phyloP scores from a whole-genome alignment of 768 basidiomycete genomes.

The Punctularia strigosozonata region DNA sequence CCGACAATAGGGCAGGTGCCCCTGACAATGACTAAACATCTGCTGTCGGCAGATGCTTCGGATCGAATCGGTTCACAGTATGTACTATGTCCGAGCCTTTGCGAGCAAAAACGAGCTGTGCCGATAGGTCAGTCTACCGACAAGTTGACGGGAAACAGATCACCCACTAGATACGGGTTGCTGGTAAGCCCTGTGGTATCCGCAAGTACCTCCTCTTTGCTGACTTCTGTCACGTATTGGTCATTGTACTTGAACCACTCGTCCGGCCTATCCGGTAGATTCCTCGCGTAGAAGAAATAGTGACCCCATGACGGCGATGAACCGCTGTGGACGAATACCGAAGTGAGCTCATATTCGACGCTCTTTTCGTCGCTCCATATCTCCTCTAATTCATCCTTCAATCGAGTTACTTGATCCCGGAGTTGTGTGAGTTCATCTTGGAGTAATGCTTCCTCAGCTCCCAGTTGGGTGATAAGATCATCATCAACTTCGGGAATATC shows the following conservation, averaged over 20 bases:
- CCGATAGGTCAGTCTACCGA: constrained; percentile 2
- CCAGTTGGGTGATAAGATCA: constrained; percentile 40
- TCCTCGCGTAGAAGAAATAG: constrained; percentile 91
- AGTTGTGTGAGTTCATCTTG: constrained; percentile 50
- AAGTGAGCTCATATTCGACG: constrained; percentile 80
- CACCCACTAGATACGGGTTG: constrained; percentile 78
- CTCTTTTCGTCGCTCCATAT: constrained; percentile 61
- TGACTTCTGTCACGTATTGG: constrained; percentile 66
- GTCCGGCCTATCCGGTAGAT: constrained; percentile 70
- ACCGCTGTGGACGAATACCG: constrained; percentile 93
- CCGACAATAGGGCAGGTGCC: constrained; percentile 5
- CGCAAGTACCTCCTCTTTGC: constrained; percentile 73
- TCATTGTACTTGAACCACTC: constrained; percentile 98
- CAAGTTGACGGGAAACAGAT: neutral
- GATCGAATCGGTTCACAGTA: constrained; percentile 60
- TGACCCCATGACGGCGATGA: constrained; percentile 81
- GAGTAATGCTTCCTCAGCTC: constrained; percentile 40
- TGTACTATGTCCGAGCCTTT: constrained; percentile 72
- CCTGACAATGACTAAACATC: constrained; percentile 14
- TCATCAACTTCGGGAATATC: constrained; percentile 44
- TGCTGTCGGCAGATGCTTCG: no score
- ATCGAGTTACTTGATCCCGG: constrained; percentile 35
- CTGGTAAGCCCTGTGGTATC: constrained; percentile 86
- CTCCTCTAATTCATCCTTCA: constrained; percentile 61
- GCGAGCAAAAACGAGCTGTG: constrained; percentile 72